Conservation (phyloP, 2,329 filamentous ascomycete genomes). For the Hymenoscyphus albidus region DNA sequence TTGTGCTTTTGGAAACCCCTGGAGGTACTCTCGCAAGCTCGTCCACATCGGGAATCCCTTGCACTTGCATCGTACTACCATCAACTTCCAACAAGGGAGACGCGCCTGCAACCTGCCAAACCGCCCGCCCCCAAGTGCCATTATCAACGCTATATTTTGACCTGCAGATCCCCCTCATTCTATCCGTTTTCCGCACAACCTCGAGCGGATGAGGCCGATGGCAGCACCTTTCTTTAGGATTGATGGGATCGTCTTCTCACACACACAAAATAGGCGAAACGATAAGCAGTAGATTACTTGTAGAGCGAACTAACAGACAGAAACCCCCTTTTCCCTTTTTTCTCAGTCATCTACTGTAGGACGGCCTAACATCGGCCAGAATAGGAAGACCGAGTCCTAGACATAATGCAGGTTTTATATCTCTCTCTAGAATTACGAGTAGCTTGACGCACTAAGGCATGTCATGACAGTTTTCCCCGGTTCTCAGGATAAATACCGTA, state of each 20-base stretch:
- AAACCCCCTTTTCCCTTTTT: not conserved
- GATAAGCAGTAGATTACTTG: not conserved
- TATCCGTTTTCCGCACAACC: not conserved
- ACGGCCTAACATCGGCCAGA: not conserved
- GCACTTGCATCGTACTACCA: not conserved
- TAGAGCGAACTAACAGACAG: not conserved
- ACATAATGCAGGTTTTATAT: not conserved
- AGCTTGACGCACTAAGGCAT: not conserved
- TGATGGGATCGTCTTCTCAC: not conserved
- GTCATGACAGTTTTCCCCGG: not conserved
- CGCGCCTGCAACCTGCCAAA: slow-evolving; percentile 1
- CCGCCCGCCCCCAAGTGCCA: not conserved
- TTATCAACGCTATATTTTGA: not conserved
- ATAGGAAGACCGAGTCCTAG: not conserved
- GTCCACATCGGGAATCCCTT: not conserved
- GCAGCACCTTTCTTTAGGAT: not conserved
- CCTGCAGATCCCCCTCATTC: not conserved
- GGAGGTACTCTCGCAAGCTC: slow-evolving; percentile 5
- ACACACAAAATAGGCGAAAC: not conserved
- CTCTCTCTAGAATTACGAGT: not conserved
- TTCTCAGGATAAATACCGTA: not conserved
- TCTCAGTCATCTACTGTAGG: not conserved
- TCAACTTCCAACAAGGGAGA: not conserved
- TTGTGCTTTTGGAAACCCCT: not conserved
- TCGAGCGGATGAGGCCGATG: not conserved